Evolutionary conservation across 2,329 filamentous ascomycete genomes (phyloP).

Genomic region (Dactylellina cionopaga): DNA sequence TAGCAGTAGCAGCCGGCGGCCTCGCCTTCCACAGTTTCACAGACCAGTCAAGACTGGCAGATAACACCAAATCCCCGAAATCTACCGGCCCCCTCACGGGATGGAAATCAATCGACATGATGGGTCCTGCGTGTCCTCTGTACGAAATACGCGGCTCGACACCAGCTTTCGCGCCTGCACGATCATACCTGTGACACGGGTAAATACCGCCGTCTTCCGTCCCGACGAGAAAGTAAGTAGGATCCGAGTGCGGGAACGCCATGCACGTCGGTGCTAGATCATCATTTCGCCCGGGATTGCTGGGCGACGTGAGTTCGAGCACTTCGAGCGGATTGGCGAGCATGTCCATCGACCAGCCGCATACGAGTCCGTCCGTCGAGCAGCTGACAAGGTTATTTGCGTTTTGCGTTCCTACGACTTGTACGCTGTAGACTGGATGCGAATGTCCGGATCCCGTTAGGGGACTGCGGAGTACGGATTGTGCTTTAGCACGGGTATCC

Average conservation of each 20-base stretch:
- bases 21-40: constrained; percentile 97
- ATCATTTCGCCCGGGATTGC: constrained; percentile 84
- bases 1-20: constrained; percentile 77
- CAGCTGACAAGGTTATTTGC: constrained; percentile 98
- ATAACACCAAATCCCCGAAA: constrained; percentile 90
- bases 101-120: constrained; percentile 97
- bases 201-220: constrained; percentile 97
- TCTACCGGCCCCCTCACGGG: constrained; percentile 91
- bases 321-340: constrained; percentile 95
- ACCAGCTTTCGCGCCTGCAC: constrained; percentile 94
- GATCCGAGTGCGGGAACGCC: constrained; percentile 92
- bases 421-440: constrained; percentile 93
- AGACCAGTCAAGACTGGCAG: constrained; percentile 94
- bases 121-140: constrained; percentile 87
- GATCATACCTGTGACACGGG: constrained; percentile 95
- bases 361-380: constrained; percentile 95
- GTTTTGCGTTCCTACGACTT: constrained; percentile 97
- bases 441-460: constrained; percentile 94
- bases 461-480: constrained; percentile 94
- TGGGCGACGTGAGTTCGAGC: constrained; percentile 83
- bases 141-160: constrained; percentile 90
- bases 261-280: constrained; percentile 94
- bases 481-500: constrained; percentile 90
- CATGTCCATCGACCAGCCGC: constrained; percentile 98
- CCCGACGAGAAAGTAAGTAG: constrained; percentile 95